Base-by-base conservation (phyloP, 495 filamentous ascomycete species). In the Tuber brumale region DNA sequence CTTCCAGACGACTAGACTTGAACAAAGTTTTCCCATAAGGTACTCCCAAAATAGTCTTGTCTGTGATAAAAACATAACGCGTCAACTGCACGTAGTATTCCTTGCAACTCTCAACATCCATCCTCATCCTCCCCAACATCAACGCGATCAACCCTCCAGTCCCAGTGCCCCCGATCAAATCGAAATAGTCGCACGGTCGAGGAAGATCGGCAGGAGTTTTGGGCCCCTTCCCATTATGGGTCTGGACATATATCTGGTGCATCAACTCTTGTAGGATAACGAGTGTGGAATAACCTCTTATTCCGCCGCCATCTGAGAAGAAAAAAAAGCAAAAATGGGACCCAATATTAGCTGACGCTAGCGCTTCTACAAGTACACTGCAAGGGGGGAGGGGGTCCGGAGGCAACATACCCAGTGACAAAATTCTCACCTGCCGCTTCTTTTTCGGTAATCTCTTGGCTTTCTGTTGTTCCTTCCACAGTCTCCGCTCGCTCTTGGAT, bases 141-240 rank as follows among this genome's bases (percentile, higher is more conserved):
- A 99, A 88, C 31, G 95, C 96, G 77, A 99, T 97, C 74, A 99
- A 85, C 4, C 95, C 95, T 79, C 95, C 95, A 1, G 95, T 99
- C 14, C 81, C 81, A n/a, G 94, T 97, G 46, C 95, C 95, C 75
- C 90, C 91, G 77, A 99, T 99, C 74, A 99, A 87, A 85, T 99
- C 95, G 85, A 99, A 99, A 84, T 98, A 93, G 77, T 99, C 96
- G 90, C 94, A 97, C 77, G 95, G 95, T 81, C 97, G 97, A 41
- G 96, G 95, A 37, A 98, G 95, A 80, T 97, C 90, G 79, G 93
- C 89, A 82, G 92, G 89, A 73, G 97, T 92, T 75, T 72, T 71
- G 27, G 81, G 81, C 5, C 78, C 81, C 44, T 77, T 78, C 18
- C 78, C 81, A 82, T 97, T 90, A 70, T 83, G 70, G 46, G 92